Evolutionary conservation across 2,329 filamentous ascomycete genomes (phyloP).

Genomic region (Colletotrichum sp.): DNA sequence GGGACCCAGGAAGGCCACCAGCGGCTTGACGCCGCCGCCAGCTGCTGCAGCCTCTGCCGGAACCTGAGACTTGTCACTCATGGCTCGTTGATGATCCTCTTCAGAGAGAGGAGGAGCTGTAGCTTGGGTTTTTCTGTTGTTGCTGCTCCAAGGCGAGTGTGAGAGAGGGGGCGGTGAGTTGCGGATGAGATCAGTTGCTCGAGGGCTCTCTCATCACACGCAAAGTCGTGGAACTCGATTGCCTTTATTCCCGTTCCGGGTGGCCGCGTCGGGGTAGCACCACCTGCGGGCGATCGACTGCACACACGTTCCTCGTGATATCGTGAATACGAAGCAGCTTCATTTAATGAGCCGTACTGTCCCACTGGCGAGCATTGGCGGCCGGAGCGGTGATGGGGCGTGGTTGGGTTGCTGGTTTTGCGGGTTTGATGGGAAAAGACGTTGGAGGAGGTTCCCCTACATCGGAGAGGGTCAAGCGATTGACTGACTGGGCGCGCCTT

Average conservation of each 20-base stretch:
- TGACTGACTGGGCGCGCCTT: background rate
- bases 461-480: background rate
- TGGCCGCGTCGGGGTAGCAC: slow-evolving; percentile 11
- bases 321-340: slow-evolving; percentile 1
- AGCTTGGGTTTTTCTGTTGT: background rate
- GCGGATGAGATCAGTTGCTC: background rate
- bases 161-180: background rate
- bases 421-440: background rate
- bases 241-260: slow-evolving; percentile 11
- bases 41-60: background rate
- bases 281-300: background rate
- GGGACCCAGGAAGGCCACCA: slow-evolving; percentile 56
- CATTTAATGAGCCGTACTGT: background rate
- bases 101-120: background rate
- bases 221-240: background rate
- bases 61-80: slow-evolving; percentile 12
- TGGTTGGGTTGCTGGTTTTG: too few species aligned
- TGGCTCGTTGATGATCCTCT: background rate
- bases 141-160: background rate
- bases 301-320: background rate
- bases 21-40: slow-evolving; percentile 26
- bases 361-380: background rate
- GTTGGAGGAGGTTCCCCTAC: background rate
- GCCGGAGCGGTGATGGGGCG: background rate
- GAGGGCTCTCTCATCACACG: background rate